Base-by-base conservation (phyloP, 2,329 filamentous ascomycete species). In the Fusarium udum region DNA sequence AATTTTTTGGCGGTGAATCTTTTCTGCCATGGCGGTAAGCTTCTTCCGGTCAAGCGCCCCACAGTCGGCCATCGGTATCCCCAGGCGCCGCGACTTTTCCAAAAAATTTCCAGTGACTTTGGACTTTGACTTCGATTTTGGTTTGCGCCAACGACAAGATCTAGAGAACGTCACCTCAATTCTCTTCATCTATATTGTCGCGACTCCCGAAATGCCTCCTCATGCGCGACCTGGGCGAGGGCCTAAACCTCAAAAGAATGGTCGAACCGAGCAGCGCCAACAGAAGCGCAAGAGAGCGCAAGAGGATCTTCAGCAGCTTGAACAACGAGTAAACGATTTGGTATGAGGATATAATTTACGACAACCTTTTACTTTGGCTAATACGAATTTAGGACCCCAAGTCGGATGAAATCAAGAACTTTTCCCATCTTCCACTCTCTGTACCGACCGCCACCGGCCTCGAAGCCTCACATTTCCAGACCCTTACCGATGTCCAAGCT, bases 401-500 rank as follows among this genome's bases (percentile, higher is more conserved):
- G 72, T 83, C 85, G 14, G 80, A 85, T 72, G 83, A 89, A 22
- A 85, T 88, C 77, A 91, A 90, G 73, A 88, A 89, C 72, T 99
- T 99, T 82, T 87, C 91, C 76, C 91, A 97, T 65, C 88, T 99
- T 1, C 96, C 96, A 22, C 88, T 99, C 63, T 98, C 95, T 60
- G 88, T 92, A 74, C 88, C 93, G 22, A 98, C 96, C 6, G 85
- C 89, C 39, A 88, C 88, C 26, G 96, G 96, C 59, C 90, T 99
- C 71, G 90, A 95, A 73, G 88, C 92, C 45, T 95, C 93, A 18
- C 95, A 98, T 82, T 99, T 95, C 85, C 93, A 95, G 79, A 91
- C 90, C 55, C 87, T 98, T 75, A 99, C 96, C 70, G 95, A 97
- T 74, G 93, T 99, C 77, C 96, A 99, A 84, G 89, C 92, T 55